Conservation (phyloP, 2,329 filamentous ascomycete species). For the Cordyceps militaris region DNA sequence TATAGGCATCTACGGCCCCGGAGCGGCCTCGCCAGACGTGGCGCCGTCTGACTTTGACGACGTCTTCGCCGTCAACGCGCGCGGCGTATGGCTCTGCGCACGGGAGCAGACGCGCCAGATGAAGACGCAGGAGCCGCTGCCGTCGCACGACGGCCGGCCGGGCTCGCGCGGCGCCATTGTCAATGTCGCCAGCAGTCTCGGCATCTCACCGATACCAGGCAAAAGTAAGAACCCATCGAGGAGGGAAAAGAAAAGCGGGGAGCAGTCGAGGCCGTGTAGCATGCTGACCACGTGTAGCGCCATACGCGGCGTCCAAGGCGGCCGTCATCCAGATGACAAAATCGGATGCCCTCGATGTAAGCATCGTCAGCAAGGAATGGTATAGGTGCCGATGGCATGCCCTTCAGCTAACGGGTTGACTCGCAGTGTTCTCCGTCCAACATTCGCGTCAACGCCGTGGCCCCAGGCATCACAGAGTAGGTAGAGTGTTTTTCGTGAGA, state of each 20-base stretch:
- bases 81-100: conserved; percentile 38
- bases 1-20: conserved; percentile 31
- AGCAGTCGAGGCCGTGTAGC: background rate
- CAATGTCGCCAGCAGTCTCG: conserved; percentile 38
- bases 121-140: conserved; percentile 34
- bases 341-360: conserved; percentile 40
- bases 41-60: conserved; percentile 33
- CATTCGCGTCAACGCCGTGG: conserved; percentile 40
- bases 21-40: conserved; percentile 29
- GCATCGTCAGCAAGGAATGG: conserved; percentile 4
- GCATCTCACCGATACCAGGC: conserved; percentile 33
- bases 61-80: conserved; percentile 36
- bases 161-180: conserved; percentile 36
- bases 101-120: conserved; percentile 36
- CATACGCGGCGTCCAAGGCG: conserved; percentile 39
- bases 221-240: no score
- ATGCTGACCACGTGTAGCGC: conserved; percentile 23
- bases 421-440: conserved; percentile 35
- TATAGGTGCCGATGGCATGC: background rate
- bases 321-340: conserved; percentile 39
- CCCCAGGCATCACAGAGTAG: conserved; percentile 38
- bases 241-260: background rate
- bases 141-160: conserved; percentile 36
- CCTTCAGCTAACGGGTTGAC: background rate
- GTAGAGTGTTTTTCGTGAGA: background rate